phyloP scores from a whole-genome alignment of 139 green algal species.

The Microglena sp. region DNA sequence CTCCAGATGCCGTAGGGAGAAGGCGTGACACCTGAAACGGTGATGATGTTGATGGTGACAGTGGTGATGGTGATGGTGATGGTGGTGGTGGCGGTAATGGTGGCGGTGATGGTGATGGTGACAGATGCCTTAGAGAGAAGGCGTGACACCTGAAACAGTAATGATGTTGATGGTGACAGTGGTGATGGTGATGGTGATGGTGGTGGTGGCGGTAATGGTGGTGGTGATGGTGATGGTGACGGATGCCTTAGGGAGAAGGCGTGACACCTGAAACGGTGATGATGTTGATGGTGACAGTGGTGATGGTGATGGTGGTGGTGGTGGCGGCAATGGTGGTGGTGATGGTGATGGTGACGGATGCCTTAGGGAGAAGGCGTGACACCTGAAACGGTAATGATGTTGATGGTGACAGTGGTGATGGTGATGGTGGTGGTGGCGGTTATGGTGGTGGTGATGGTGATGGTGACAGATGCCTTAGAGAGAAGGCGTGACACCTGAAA shows the following conservation, averaged over 20 bases:
- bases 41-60: not conserved
- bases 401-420: not conserved
- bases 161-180: not conserved
- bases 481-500: no score
- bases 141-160: conserved; percentile 37
- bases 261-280: conserved; percentile 35
- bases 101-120: no score
- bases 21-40: conserved; percentile 40
- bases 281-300: not conserved
- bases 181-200: no score
- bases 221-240: conserved; percentile 70
- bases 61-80: no score
- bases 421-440: no score
- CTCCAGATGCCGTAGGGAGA: conserved; percentile 43
- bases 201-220: no score
- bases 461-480: no score
- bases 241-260: conserved; percentile 35
- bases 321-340: no score
- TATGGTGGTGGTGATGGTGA: no score
- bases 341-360: conserved; percentile 56
- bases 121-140: conserved; percentile 43
- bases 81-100: no score
- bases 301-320: no score
- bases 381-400: conserved; percentile 28
- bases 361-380: conserved; percentile 38